These are phyloP conservation scores for Claviceps capensis DNA, from an alignment of 2,329 filamentous ascomycete species.

Conservation along the genomic window DNA sequence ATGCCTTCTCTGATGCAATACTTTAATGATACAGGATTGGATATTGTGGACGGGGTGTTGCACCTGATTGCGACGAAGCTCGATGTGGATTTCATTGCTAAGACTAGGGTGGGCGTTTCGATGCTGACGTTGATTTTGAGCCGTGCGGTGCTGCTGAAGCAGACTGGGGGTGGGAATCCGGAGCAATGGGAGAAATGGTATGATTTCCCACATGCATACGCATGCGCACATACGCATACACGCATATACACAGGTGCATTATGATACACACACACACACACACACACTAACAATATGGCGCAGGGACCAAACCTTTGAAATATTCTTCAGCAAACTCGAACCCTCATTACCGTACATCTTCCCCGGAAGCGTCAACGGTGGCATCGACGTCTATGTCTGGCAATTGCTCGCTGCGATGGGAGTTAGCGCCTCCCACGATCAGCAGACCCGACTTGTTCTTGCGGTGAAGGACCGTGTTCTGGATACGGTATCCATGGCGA, in stretches of 20 bases:
- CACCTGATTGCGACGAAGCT: constrained; percentile 73
- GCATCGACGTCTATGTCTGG: constrained; percentile 95
- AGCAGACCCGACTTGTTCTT: constrained; percentile 87
- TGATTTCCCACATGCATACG: constrained; percentile 12
- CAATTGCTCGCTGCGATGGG: constrained; percentile 93
- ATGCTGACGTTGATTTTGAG: constrained; percentile 91
- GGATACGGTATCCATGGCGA: constrained; percentile 80
- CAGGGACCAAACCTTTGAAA: constrained; percentile 66
- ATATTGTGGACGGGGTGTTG: constrained; percentile 81
- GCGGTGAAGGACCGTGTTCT: constrained; percentile 97
- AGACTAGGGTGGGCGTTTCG: constrained; percentile 75
- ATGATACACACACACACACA: constrained; percentile 9
- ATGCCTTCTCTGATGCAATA: constrained; percentile 84
- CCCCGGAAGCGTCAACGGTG: constrained; percentile 77
- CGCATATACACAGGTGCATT: too few species aligned
- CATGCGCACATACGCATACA: constrained; percentile 9
- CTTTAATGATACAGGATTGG: constrained; percentile 78
- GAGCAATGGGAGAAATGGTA: constrained; percentile 72
- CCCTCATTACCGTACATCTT: constrained; percentile 75
- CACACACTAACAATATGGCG: constrained; percentile 9
- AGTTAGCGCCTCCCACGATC: constrained; percentile 82
- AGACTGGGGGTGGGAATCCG: constrained; percentile 56
- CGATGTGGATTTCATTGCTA: constrained; percentile 71
- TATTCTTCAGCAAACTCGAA: constrained; percentile 77
- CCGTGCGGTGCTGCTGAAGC: constrained; percentile 84